Evolutionary conservation across 2,329 filamentous ascomycete genomes (phyloP).

Genomic region (Cryphonectria nitschkei): DNA sequence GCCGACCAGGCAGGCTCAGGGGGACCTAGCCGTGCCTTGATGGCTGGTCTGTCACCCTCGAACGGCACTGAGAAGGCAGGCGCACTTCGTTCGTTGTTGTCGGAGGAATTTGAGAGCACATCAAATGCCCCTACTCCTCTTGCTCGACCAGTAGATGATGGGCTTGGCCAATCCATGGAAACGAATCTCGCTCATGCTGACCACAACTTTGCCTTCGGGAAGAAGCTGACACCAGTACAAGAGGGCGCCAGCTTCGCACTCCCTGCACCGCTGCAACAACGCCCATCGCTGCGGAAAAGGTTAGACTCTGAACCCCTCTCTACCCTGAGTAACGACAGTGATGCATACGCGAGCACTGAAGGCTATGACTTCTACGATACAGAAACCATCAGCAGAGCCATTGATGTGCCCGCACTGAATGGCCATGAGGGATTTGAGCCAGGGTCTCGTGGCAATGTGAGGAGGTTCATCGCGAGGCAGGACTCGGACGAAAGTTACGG

Average conservation of each 20-base stretch:
- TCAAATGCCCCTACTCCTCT: conserved; percentile 65
- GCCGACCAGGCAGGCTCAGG: conserved; percentile 3
- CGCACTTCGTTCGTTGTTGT: conserved; percentile 50
- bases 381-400: conserved; percentile 54
- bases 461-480: conserved; percentile 45
- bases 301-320: conserved; percentile 57
- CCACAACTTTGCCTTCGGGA: conserved; percentile 39
- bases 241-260: conserved; percentile 56
- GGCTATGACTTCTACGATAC: conserved; percentile 70
- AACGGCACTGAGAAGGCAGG: conserved; percentile 40
- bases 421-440: conserved; percentile 43
- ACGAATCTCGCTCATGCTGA: conserved; percentile 29
- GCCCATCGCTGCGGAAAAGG: conserved; percentile 43
- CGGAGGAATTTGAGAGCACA: conserved; percentile 63
- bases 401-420: conserved; percentile 54
- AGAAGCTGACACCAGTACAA: conserved; percentile 50
- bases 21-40: not conserved
- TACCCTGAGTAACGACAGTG: conserved; percentile 54
- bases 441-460: conserved; percentile 38
- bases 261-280: conserved; percentile 44
- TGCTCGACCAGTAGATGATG: conserved; percentile 54
- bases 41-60: conserved; percentile 34
- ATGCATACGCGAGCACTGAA: conserved; percentile 56
- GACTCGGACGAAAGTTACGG: conserved; percentile 63
- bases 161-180: conserved; percentile 36